These are phyloP conservation scores for Candida tetrigidarum DNA, from an alignment of 1,139 yeast species.

Conservation along the genomic window DNA sequence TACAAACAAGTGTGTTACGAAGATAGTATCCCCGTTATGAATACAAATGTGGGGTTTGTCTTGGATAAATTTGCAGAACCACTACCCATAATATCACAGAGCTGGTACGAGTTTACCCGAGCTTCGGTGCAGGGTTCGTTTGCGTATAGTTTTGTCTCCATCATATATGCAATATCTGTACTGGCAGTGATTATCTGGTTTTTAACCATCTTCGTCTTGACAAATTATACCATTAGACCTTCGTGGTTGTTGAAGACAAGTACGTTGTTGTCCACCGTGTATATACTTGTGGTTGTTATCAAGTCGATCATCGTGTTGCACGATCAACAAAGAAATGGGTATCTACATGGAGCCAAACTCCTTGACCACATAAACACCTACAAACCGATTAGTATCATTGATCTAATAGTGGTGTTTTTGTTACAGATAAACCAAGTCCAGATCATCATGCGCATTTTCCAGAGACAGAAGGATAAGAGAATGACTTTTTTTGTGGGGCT, in stretches of 20 bases:
- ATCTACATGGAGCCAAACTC: slow-evolving; percentile 55
- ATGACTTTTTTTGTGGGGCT: slow-evolving; percentile 67
- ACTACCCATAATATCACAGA: slow-evolving; percentile 41
- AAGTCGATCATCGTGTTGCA: slow-evolving; percentile 50
- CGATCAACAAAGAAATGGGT: slow-evolving; percentile 58
- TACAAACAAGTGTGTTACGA: slow-evolving; percentile 44
- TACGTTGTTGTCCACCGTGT: slow-evolving; percentile 54
- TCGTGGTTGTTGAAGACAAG: slow-evolving; percentile 49
- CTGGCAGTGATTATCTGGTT: slow-evolving; percentile 70
- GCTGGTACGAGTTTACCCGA: slow-evolving; percentile 46
- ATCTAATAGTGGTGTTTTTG: slow-evolving; percentile 61
- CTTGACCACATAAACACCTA: slow-evolving; percentile 51
- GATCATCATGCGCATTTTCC: slow-evolving; percentile 71
- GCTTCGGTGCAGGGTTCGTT: slow-evolving; percentile 46
- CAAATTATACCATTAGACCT: slow-evolving; percentile 62
- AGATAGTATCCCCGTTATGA: slow-evolving; percentile 44
- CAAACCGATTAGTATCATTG: slow-evolving; percentile 59
- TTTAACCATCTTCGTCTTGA: slow-evolving; percentile 63
- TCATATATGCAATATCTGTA: slow-evolving; percentile 63
- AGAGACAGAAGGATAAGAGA: slow-evolving; percentile 72
- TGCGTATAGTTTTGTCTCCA: slow-evolving; percentile 60
- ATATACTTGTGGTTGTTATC: slow-evolving; percentile 54
- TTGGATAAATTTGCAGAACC: slow-evolving; percentile 29
- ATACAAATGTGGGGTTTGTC: slow-evolving; percentile 41
- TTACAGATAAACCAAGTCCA: slow-evolving; percentile 78